Evolutionary conservation across 2,329 filamentous ascomycete species (phyloP).

Genomic region (Xylariaceae sp.): DNA sequence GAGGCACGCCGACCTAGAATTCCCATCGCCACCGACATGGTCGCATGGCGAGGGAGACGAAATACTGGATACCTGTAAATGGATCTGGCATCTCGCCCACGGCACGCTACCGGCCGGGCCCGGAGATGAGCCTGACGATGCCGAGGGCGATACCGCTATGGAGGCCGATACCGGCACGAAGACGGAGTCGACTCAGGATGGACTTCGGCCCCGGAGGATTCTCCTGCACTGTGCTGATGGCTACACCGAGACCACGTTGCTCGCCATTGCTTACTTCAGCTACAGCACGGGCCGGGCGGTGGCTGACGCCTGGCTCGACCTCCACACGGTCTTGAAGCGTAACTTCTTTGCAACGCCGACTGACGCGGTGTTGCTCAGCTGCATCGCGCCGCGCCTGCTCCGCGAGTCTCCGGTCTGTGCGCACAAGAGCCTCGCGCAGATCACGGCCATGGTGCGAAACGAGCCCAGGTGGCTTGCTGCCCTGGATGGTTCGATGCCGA

Average conservation of each 20-base stretch:
- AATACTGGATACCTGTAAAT: slow-evolving; percentile 79
- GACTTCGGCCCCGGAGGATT: slow-evolving; percentile 55
- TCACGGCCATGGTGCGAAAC: slow-evolving; percentile 46
- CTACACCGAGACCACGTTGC: slow-evolving; percentile 88
- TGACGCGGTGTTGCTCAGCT: slow-evolving; percentile 76
- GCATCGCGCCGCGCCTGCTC: slow-evolving; percentile 70
- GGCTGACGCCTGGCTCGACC: slow-evolving; percentile 77
- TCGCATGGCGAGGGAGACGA: slow-evolving; percentile 77
- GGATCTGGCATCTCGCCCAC: slow-evolving; percentile 81
- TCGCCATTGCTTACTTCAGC: slow-evolving; percentile 88
- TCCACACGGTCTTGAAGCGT: slow-evolving; percentile 74
- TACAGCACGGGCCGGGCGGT: slow-evolving; percentile 78
- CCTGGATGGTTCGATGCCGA: slow-evolving; percentile 87
- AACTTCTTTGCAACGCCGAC: slow-evolving; percentile 97
- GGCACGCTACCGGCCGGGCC: slow-evolving; percentile 42
- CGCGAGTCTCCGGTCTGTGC: slow-evolving; percentile 57
- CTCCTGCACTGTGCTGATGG: slow-evolving; percentile 93
- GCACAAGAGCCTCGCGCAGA: slow-evolving; percentile 46
- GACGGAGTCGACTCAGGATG: slow-evolving; percentile 29
- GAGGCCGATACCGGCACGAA: too few relatives aligned
- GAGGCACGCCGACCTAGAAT: slow-evolving; percentile 55
- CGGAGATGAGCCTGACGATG: slow-evolving; percentile 21
- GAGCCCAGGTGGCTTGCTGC: slow-evolving; percentile 76
- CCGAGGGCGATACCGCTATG: slow-evolving; percentile 41
- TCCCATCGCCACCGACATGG: slow-evolving; percentile 82